Evolutionary conservation across 768 basidiomycete species (phyloP), one percentile per base, ranked within the genome.

Genomic region (Suillus fuscotomentosus): DNA sequence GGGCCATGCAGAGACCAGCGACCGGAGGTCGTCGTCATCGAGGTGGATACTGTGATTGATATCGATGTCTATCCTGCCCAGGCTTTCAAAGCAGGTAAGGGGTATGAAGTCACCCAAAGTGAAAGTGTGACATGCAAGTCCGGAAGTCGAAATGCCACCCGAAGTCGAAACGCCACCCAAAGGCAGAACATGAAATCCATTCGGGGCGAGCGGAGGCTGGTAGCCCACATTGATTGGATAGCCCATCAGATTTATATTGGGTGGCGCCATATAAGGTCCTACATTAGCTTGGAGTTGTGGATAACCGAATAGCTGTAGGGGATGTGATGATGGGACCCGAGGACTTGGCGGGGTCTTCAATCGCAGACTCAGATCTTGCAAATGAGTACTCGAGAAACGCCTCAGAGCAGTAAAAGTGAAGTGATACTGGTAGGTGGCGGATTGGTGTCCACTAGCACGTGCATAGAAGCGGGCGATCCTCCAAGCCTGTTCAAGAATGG

Each of bases 51-150:
- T 38, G 56, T 42, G 22, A 59, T 60, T 34, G 31, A 61, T 27
- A n/a, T 36, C 27, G 60, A 63, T 60, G 24, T 39, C 36, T 34
- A 63, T 57, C n/a, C 36, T 60, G 41, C 39, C 10, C 31, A 63
- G 24, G 15, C 27, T 60, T 14, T 45, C 36, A 41, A 63, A 63
- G 57, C 31, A 43, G 17, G 56, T 36, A 31, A 63, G 63, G 36
- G 45, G 63, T 14, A 62, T 22, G 15, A 63, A 41, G 48, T 61
- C 57, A 7, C 20, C n/a, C 15, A 10, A 5, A 63, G 45, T 47
- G 60, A 63, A 45, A 27, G 27, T 41, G 14, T 34, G 39, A 36
- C 24, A 27, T 7, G 57, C 20, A 13, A 39, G 9, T 59, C 9
- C 27, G 17, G 20, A 45, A 31, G 51, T 31, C 15, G 51, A 34